A percentile compares a stretch with the other conserved stretches of the same genome.
phyloP scores from a whole-genome alignment of 495 filamentous ascomycete genomes.

The Talaromyces stipitatus region DNA sequence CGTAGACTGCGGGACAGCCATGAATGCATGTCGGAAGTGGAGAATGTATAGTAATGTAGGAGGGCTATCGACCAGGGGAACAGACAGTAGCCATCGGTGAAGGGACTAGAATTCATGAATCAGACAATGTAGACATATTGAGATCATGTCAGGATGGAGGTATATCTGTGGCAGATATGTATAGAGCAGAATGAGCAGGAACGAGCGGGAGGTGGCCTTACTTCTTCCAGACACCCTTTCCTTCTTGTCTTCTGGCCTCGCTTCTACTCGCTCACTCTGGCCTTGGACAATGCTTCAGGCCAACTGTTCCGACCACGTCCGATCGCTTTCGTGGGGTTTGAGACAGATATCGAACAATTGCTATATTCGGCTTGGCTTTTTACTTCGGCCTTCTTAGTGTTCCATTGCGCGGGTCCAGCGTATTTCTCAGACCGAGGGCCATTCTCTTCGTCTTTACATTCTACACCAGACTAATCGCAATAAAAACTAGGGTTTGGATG shows the following conservation, averaged over 20 bases:
- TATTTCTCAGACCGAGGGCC: conserved; percentile 14
- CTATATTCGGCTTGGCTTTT: not conserved
- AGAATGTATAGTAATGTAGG: not conserved
- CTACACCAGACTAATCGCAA: not conserved
- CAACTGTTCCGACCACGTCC: not conserved
- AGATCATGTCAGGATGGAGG: not conserved
- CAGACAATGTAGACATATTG: not conserved
- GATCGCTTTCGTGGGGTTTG: not conserved
- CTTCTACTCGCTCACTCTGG: not conserved
- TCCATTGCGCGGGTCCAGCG: conserved; percentile 3
- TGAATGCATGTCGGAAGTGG: not conserved
- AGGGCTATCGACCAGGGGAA: not conserved
- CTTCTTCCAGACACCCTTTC: not conserved
- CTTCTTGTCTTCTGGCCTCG: not conserved
- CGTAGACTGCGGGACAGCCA: not conserved
- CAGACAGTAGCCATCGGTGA: not conserved
- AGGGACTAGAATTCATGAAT: not conserved
- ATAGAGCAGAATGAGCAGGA: not conserved
- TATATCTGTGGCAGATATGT: not conserved
- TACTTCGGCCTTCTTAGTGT: not conserved
- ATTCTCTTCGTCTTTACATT: not conserved
- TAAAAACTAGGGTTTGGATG: too few relatives aligned
- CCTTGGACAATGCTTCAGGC: not conserved
- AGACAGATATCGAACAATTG: not conserved
- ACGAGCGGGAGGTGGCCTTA: conserved; percentile 1